Base-by-base conservation (phyloP, 495 filamentous ascomycete genomes). In the Hypoxylon fuscum region DNA sequence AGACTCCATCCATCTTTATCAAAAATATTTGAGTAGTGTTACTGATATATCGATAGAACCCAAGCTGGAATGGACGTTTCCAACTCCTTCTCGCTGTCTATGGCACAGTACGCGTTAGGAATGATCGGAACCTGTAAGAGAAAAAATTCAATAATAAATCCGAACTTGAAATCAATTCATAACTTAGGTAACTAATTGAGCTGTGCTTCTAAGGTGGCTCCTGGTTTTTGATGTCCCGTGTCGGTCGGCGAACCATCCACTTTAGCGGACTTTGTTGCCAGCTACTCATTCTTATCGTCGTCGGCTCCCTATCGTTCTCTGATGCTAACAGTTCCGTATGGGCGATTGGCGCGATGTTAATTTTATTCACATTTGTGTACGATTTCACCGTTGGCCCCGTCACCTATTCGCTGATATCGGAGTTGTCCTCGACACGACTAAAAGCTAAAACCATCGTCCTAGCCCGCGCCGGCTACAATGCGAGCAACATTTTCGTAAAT, bases 41-140 rank as follows among this genome's bases (percentile, higher is more conserved):
- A 12, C 42, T 59, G 12, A 65, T 35, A 31, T 8, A 5, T 38
- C n/a, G 20, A n/a, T 17, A 65, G 62, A 61, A 75, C 84, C 35
- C 85, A 87, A 64, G 88, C 88, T 2, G 89, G 89, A 7, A 77
- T 90, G 25, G 64, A 72, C 31, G 60, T 79, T 1, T 72, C 71
- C 20, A 77, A 83, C 34, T 79, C 88, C 3, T 90, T 88, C 65
- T 70, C 75, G 9, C 56, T 80, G 0, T 71, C 62, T 22, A 68
- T 69, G 54, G 73, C 55, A 2, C 68, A 74, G 40, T 77, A 76
- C 20, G 83, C 73, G 3, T 64, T 86, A 5, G 82, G 76, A n/a
- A 77, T 83, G 25, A 52, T 83, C 0, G 82, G 81, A 2, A 83
- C 82, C n/a, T n/a, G n/a, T n/a, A n/a, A n/a, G n/a, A n/a, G n/a